These are phyloP conservation scores for Candida sp. DNA, from an alignment of 1,139 yeast genomes.

Conservation along the genomic window DNA sequence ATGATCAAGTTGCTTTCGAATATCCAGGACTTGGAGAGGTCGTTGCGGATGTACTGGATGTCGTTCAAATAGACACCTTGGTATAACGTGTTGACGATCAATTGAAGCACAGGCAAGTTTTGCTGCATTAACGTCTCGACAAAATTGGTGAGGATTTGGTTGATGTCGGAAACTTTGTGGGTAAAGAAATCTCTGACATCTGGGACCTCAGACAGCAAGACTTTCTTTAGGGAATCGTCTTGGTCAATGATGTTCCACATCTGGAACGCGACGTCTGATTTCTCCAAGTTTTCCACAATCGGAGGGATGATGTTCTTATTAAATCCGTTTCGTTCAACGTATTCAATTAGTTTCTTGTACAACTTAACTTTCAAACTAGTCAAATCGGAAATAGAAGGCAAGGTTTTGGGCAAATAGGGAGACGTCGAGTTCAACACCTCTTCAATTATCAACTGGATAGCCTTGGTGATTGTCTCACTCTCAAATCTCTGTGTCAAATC, in stretches of 20 bases:
- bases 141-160: slow-evolving; percentile 36
- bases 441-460: slow-evolving; percentile 50
- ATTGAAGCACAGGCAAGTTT: slow-evolving; percentile 28
- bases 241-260: slow-evolving; percentile 48
- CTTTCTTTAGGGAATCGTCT: slow-evolving; percentile 6
- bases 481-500: slow-evolving; percentile 41
- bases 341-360: slow-evolving; percentile 47
- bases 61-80: slow-evolving; percentile 51
- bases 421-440: slow-evolving; percentile 59
- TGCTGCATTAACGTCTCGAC: slow-evolving; percentile 24
- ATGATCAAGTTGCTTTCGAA: slow-evolving; percentile 43
- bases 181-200: slow-evolving; percentile 30
- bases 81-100: slow-evolving; percentile 41
- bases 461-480: slow-evolving; percentile 45
- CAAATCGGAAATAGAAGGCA: slow-evolving; percentile 30
- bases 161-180: slow-evolving; percentile 33
- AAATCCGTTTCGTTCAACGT: slow-evolving; percentile 50
- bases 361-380: slow-evolving; percentile 28
- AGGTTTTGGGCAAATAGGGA: slow-evolving; percentile 33
- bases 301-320: slow-evolving; percentile 30
- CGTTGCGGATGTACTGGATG: slow-evolving; percentile 30
- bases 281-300: slow-evolving; percentile 58
- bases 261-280: slow-evolving; percentile 54
- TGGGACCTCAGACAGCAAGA: slow-evolving; percentile 16
- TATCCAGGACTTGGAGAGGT: slow-evolving; percentile 38